Conservation (phyloP, 2,329 filamentous ascomycete genomes). For the Amauroascus niger region DNA sequence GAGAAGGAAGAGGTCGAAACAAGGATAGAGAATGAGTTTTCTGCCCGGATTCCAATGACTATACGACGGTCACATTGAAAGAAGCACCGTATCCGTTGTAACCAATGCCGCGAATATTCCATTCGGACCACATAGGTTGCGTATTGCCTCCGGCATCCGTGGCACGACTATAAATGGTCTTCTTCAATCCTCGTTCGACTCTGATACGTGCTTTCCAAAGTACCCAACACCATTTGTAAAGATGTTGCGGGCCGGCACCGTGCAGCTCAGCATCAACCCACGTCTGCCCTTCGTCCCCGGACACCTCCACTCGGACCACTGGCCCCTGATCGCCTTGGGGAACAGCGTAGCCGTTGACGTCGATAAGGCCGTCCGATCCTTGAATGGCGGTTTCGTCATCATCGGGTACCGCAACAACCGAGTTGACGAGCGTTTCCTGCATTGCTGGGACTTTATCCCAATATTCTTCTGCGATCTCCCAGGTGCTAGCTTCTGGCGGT, state of each 20-base stretch:
- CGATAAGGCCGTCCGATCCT: slow-evolving; percentile 35
- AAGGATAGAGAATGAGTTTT: not conserved
- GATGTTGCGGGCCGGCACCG: slow-evolving; percentile 10
- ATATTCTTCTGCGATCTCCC: slow-evolving; percentile 43
- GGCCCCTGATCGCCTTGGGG: slow-evolving; percentile 46
- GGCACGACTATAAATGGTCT: slow-evolving; percentile 45
- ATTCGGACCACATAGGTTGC: slow-evolving; percentile 41
- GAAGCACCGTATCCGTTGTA: slow-evolving; percentile 53
- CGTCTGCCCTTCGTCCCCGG: slow-evolving; percentile 39
- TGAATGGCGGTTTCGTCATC: slow-evolving; percentile 36
- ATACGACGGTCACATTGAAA: slow-evolving; percentile 39
- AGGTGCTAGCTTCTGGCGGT: slow-evolving; percentile 42
- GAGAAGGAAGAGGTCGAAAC: not conserved
- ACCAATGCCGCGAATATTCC: slow-evolving; percentile 51
- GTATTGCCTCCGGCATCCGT: slow-evolving; percentile 46
- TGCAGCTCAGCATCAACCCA: slow-evolving; percentile 43
- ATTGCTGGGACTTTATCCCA: slow-evolving; percentile 45
- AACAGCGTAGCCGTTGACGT: slow-evolving; percentile 48
- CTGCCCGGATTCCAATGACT: not conserved
- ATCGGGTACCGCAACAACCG: slow-evolving; percentile 43
- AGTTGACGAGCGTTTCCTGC: slow-evolving; percentile 49
- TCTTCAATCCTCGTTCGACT: slow-evolving; percentile 31
- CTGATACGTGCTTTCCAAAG: slow-evolving; percentile 43
- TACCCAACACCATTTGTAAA: slow-evolving; percentile 47
- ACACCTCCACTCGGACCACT: slow-evolving; percentile 46